Evolutionary conservation across 2,329 filamentous ascomycete genomes (phyloP).

Genomic region (Bipolaris cookei): DNA sequence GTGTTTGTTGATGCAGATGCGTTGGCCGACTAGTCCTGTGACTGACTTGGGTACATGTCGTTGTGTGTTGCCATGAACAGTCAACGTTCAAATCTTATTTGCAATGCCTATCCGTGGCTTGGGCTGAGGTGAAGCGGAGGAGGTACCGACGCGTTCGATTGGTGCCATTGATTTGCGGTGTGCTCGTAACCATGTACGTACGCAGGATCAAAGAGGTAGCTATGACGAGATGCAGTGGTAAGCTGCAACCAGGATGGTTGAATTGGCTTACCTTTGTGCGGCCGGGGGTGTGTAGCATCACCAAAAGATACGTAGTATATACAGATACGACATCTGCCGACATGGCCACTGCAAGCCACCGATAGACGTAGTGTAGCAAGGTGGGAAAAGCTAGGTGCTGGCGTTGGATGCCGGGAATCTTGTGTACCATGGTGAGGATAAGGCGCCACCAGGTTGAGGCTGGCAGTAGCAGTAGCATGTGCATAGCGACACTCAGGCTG

Average conservation of each 20-base stretch:
- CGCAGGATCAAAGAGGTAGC: neutral
- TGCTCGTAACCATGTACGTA: neutral
- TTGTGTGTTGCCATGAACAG: neutral
- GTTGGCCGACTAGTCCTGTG: neutral
- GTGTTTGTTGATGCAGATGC: neutral
- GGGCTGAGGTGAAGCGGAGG: neutral
- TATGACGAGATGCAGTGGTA: conserved; percentile 2
- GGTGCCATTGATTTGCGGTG: neutral
- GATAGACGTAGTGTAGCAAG: neutral
- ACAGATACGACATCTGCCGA: neutral
- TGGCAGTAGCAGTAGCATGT: neutral
- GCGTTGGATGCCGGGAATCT: neutral
- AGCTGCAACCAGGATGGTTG: neutral
- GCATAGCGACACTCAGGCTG: too few relatives aligned
- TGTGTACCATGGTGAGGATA: neutral
- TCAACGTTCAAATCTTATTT: neutral
- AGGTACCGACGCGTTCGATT: neutral
- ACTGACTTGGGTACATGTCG: neutral
- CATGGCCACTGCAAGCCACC: neutral
- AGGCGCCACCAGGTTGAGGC: neutral
- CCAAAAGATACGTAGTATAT: neutral
- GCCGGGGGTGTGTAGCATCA: neutral
- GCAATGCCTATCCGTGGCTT: neutral
- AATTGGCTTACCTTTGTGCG: neutral
- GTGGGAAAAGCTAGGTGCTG: neutral